Evolutionary conservation across 129 eudicot genomes (phyloP).

Genomic region (Oenanthe sinensis): DNA sequence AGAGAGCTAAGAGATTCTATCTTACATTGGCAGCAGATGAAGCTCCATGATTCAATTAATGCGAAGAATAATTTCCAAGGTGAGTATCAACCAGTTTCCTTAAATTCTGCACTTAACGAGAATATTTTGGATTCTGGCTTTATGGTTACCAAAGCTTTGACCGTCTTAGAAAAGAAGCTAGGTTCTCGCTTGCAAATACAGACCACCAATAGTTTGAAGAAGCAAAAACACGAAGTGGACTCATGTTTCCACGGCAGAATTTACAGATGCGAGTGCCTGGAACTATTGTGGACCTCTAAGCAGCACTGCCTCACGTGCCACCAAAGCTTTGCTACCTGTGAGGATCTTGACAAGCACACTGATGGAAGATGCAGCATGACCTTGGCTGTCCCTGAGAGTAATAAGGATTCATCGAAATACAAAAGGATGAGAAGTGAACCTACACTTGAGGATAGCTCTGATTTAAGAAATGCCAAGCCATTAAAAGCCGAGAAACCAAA

Average conservation of each 20-base stretch:
- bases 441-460: slow-evolving; percentile 13
- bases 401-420: slow-evolving; percentile 15
- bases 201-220: slow-evolving; percentile 16
- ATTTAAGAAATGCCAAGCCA: slow-evolving; percentile 2
- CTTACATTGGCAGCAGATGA: slow-evolving; percentile 44
- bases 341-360: slow-evolving; percentile 42
- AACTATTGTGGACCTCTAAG: slow-evolving; percentile 52
- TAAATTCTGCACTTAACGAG: slow-evolving; percentile 11
- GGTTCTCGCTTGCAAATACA: slow-evolving; percentile 31
- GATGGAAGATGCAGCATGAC: slow-evolving; percentile 28
- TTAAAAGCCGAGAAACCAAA: slow-evolving; percentile 15
- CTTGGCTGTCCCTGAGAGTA: slow-evolving; percentile 19
- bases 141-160: slow-evolving; percentile 47
- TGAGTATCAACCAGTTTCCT: slow-evolving; percentile 6
- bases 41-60: slow-evolving; percentile 14
- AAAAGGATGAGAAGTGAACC: slow-evolving; percentile 14
- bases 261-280: slow-evolving; percentile 69
- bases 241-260: slow-evolving; percentile 22
- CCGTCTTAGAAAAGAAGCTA: slow-evolving; percentile 42
- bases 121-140: slow-evolving; percentile 27
- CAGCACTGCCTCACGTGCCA: slow-evolving; percentile 76
- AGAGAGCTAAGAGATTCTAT: slow-evolving; percentile 71
- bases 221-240: slow-evolving; percentile 25
- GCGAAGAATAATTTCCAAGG: slow-evolving; percentile 12
- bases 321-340: slow-evolving; percentile 36